Percentiles rank a stretch among this genome's conserved stretches.
Conservation (phyloP, 352 stramenopile species). For the Globisporangium irregulare region DNA sequence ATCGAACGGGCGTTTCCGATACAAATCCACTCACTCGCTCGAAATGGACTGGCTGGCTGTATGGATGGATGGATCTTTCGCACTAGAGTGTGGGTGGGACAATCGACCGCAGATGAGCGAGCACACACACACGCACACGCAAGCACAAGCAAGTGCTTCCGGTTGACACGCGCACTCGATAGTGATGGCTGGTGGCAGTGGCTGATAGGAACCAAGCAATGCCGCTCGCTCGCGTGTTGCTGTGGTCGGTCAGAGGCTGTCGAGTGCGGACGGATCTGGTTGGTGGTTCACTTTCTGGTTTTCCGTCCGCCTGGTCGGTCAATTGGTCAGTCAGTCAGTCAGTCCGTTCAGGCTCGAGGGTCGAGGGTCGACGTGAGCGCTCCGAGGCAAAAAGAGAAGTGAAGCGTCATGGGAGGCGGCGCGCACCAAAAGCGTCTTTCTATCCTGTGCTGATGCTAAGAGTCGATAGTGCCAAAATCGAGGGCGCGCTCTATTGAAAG, state of each 20-base stretch:
- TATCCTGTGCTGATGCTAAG: background rate
- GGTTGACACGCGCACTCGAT: background rate
- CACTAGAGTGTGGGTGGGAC: background rate
- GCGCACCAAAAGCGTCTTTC: background rate
- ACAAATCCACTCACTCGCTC: background rate
- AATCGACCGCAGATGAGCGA: background rate
- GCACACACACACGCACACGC: background rate
- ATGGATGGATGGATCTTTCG: background rate
- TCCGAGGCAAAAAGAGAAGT: constrained; percentile 15
- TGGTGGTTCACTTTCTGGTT: background rate
- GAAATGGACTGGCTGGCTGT: background rate
- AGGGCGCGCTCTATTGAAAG: constrained; percentile 4
- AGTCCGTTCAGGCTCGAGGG: background rate
- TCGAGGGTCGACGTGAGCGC: constrained; percentile 3
- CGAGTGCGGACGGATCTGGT: background rate
- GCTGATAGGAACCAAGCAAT: background rate
- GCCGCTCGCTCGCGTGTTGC: background rate
- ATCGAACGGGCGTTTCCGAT: background rate
- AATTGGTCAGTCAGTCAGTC: too few species aligned
- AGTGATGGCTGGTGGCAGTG: background rate
- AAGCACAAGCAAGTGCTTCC: background rate
- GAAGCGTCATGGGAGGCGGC: constrained; percentile 17
- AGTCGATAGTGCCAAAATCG: background rate
- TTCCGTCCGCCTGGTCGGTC: too few species aligned
- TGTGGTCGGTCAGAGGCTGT: background rate